Evolutionary conservation across 805 yeast species (phyloP), one percentile per base, ranked within the genome.

Genomic region (Nakazawaea ernobii): DNA sequence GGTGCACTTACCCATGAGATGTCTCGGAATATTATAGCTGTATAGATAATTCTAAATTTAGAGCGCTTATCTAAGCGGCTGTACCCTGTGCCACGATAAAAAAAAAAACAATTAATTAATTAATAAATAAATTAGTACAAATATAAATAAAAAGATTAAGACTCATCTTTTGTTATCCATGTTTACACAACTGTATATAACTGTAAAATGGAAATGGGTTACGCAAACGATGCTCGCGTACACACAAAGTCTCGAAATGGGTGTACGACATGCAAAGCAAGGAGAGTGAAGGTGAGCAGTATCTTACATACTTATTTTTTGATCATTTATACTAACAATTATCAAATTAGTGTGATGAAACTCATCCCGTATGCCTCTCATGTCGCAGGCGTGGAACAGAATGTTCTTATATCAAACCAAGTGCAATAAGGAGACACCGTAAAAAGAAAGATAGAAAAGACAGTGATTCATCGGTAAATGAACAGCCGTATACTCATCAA

Each of bases 281-380:
- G 45, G 14, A 42, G 35, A 35, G 32, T 42, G n/a, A 35, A 42
- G 38, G 44, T 41, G 29, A 32, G 44, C 32, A 10, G 10, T 3
- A 13, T 28, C 10, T 24, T 24, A 5, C 13, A 24, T n/a, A 15
- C 4, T 26, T 13, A 17, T 4, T 28, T 24, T 14, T 39, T 13
- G 14, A 8, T 8, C 9, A 11, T 7, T 10, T 17, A 20, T 20
- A 20, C 24, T 20, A 20, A 20, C 24, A 20, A 20, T 5, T 20
- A 20, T 20, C 24, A 20, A 17, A 26, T 4, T 15, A 41, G 44
- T 41, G 44, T 27, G 44, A 41, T 41, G 44, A 41, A 32, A n/a
- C 20, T 13, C 11, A 28, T 9, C 44, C 44, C 7, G 6, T 2
- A 1, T 41, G 44, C 14, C 11, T 32, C 13, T 15, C 15, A 9